A percentile compares a stretch with the other conserved stretches of the same genome.
Conservation (phyloP, 1,284 basidiomycete species). For the Phaffia rhodozyma region DNA sequence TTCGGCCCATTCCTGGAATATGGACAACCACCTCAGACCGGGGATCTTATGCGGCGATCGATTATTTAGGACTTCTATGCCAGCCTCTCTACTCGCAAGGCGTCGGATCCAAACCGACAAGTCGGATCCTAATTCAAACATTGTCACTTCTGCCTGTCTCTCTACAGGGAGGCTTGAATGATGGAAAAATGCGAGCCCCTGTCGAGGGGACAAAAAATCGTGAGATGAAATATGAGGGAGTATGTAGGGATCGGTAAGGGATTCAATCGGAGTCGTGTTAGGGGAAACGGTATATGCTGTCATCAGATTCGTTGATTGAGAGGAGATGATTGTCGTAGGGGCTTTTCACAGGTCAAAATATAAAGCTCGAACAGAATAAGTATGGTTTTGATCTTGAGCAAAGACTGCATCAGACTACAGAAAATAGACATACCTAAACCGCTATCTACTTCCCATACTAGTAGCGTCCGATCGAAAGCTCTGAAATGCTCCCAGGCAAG, state of each 20-base stretch:
- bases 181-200: constrained; percentile 8
- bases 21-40: constrained; percentile 1
- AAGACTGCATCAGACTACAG: no score
- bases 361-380: not conserved
- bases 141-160: not conserved
- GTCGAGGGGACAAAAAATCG: not conserved
- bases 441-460: not conserved
- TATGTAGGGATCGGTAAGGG: constrained; percentile 7
- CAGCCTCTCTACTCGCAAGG: not conserved
- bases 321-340: constrained; percentile 2
- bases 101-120: constrained; percentile 1
- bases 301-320: not conserved
- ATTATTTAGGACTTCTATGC: not conserved
- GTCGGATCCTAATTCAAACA: constrained; percentile 8
- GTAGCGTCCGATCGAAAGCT: constrained; percentile 8
- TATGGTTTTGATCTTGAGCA: not conserved
- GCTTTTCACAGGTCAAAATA: not conserved
- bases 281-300: constrained; percentile 6
- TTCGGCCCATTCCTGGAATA: not conserved
- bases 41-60: not conserved
- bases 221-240: not conserved
- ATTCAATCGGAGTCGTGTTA: not conserved
- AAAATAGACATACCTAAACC: not conserved
- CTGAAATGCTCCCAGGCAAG: constrained; percentile 10
- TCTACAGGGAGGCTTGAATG: not conserved